Evolutionary conservation across 2,329 filamentous ascomycete genomes (phyloP).

Genomic region (Penicillium sp.): DNA sequence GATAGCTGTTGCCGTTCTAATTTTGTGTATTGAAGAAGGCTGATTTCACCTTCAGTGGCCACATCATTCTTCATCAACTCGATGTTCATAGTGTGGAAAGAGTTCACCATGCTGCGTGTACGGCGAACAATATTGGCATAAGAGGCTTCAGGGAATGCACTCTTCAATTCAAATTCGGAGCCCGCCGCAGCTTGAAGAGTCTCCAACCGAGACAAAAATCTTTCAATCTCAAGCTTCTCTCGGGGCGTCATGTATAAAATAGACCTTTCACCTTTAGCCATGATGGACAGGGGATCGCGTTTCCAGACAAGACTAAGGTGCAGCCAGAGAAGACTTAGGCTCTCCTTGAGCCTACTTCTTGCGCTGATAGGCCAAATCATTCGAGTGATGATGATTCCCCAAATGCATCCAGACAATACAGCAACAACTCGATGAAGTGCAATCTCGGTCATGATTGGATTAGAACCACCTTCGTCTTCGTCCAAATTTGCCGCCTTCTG

Average conservation of each 20-base stretch:
- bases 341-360: conserved; percentile 81
- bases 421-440: conserved; percentile 82
- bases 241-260: conserved; percentile 78
- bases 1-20: conserved; percentile 79
- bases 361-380: conserved; percentile 93
- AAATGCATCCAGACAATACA: conserved; percentile 82
- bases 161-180: conserved; percentile 85
- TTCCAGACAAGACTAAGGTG: conserved; percentile 97
- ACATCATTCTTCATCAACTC: conserved; percentile 78
- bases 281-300: conserved; percentile 76
- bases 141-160: conserved; percentile 75
- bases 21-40: conserved; percentile 75
- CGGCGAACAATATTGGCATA: conserved; percentile 74
- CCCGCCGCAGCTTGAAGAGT: conserved; percentile 69
- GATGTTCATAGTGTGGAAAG: conserved; percentile 94
- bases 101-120: conserved; percentile 82
- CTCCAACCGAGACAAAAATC: conserved; percentile 72
- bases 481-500: conserved; percentile 73
- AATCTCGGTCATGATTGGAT: conserved; percentile 85
- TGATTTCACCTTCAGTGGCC: conserved; percentile 76
- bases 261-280: conserved; percentile 60
- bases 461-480: conserved; percentile 77
- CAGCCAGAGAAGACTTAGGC: conserved; percentile 85
- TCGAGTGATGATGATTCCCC: conserved; percentile 87
- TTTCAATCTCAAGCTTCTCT: conserved; percentile 83